phyloP scores from a whole-genome alignment of 139 green algal species.

The Tetratostichococcus sp. region DNA sequence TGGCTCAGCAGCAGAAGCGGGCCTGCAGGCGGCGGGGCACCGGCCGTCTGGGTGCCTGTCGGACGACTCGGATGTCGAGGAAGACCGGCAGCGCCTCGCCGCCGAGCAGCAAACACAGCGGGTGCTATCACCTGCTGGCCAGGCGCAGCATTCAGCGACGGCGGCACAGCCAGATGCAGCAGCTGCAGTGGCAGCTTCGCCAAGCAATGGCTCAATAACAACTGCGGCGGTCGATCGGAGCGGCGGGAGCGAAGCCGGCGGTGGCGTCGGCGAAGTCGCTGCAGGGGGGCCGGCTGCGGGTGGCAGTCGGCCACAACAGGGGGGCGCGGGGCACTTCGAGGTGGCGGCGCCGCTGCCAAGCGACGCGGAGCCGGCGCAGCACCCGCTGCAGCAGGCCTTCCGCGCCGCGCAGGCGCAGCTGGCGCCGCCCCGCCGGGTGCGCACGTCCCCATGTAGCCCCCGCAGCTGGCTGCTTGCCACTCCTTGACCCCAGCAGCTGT shows the following conservation, averaged over 20 bases:
- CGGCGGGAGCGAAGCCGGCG: too few relatives aligned
- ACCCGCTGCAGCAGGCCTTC: not conserved
- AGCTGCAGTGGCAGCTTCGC: not conserved
- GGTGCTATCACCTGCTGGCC: not conserved
- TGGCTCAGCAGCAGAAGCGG: not conserved
- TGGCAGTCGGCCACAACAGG: too few relatives aligned
- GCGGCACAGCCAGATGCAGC: not conserved
- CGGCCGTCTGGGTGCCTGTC: not conserved
- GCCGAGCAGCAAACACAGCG: not conserved
- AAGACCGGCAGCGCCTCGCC: not conserved
- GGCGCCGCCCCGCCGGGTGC: not conserved
- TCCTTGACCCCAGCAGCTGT: too few relatives aligned
- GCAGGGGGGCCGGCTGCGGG: too few relatives aligned
- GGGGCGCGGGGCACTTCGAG: not conserved
- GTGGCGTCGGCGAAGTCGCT: too few relatives aligned
- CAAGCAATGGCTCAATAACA: not conserved
- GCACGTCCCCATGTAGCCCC: too few relatives aligned
- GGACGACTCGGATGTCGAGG: not conserved
- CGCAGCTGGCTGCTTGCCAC: too few relatives aligned
- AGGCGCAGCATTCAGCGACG: not conserved
- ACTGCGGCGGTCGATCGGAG: too few relatives aligned
- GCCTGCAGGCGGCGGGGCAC: not conserved
- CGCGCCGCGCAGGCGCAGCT: not conserved
- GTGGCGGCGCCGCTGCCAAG: not conserved
- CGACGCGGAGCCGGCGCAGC: not conserved